phyloP scores from a whole-genome alignment of 495 filamentous ascomycete species.

The Friedmanniomyces simplex region DNA sequence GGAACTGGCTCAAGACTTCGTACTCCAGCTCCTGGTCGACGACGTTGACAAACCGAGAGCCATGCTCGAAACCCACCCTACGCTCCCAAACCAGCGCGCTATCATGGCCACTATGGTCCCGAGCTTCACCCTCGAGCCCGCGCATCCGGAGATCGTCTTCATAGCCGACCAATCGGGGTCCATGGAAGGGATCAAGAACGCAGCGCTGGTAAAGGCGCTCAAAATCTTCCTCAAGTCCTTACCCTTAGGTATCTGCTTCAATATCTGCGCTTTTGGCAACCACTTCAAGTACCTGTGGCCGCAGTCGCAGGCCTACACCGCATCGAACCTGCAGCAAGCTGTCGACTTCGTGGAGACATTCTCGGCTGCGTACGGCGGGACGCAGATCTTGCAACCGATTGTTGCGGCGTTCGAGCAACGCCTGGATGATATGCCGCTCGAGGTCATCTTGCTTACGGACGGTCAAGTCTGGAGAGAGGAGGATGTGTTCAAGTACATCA shows the following conservation, averaged over 20 bases:
- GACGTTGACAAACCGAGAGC: slow-evolving; percentile 48
- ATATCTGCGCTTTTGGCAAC: slow-evolving; percentile 62
- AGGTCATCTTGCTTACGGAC: slow-evolving; percentile 60
- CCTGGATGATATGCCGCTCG: slow-evolving; percentile 43
- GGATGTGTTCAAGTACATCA: slow-evolving; percentile 45
- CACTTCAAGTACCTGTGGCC: slow-evolving; percentile 47
- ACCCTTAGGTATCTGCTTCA: slow-evolving; percentile 57
- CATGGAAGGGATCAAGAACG: slow-evolving; percentile 47
- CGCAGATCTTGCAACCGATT: slow-evolving; percentile 50
- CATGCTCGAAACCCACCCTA: slow-evolving; percentile 52
- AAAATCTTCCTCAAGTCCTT: slow-evolving; percentile 61
- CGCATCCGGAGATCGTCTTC: slow-evolving; percentile 56
- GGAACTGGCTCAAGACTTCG: slow-evolving; percentile 42
- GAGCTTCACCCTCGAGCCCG: slow-evolving; percentile 46
- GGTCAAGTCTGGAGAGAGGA: slow-evolving; percentile 56
- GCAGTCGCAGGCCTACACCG: slow-evolving; percentile 45
- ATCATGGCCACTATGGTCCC: slow-evolving; percentile 60
- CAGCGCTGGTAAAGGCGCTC: slow-evolving; percentile 46
- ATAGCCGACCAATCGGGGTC: slow-evolving; percentile 58
- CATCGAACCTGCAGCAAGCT: slow-evolving; percentile 42
- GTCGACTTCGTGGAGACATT: slow-evolving; percentile 40
- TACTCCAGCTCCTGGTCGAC: slow-evolving; percentile 46
- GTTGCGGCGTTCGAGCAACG: slow-evolving; percentile 41
- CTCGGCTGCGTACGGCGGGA: slow-evolving; percentile 51
- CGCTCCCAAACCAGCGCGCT: slow-evolving; percentile 48